A percentile compares a stretch with the other conserved stretches of the same genome.
Evolutionary conservation across 108 stramenopile species (phyloP).

Genomic region (Schizochytrium sp.): DNA sequence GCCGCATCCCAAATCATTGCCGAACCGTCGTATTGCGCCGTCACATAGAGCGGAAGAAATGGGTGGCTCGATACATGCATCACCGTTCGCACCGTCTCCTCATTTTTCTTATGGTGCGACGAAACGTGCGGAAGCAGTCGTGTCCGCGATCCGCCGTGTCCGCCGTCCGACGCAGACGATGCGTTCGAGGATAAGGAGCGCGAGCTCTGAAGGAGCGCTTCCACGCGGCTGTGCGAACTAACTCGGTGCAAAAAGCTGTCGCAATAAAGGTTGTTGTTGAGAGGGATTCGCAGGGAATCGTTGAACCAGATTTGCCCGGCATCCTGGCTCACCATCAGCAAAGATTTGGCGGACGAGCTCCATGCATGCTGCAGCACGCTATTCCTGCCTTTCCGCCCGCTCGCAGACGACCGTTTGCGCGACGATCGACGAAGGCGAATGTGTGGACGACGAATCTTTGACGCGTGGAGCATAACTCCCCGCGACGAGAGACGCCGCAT

Average conservation of each 20-base stretch:
- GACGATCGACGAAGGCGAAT: neutral
- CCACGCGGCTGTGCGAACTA: neutral
- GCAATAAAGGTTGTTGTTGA: neutral
- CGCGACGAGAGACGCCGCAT: neutral
- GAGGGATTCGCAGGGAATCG: neutral
- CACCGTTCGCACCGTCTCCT: neutral
- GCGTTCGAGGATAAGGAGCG: neutral
- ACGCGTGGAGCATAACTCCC: neutral
- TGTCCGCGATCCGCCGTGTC: neutral
- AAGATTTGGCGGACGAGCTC: neutral
- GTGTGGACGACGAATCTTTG: neutral
- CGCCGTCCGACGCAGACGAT: neutral
- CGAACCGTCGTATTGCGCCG: neutral
- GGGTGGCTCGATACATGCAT: conserved; percentile 15
- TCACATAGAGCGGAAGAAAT: neutral
- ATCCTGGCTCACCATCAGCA: neutral
- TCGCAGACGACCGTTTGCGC: neutral
- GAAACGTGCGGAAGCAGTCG: neutral
- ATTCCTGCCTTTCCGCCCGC: too few species aligned
- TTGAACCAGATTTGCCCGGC: neutral
- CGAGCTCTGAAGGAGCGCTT: neutral
- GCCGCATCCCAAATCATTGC: neutral
- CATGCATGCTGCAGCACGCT: neutral
- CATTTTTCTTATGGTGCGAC: neutral
- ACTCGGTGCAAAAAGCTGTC: neutral